Conservation (phyloP, 108 stramenopile species). For the Skeletonema grethae region DNA sequence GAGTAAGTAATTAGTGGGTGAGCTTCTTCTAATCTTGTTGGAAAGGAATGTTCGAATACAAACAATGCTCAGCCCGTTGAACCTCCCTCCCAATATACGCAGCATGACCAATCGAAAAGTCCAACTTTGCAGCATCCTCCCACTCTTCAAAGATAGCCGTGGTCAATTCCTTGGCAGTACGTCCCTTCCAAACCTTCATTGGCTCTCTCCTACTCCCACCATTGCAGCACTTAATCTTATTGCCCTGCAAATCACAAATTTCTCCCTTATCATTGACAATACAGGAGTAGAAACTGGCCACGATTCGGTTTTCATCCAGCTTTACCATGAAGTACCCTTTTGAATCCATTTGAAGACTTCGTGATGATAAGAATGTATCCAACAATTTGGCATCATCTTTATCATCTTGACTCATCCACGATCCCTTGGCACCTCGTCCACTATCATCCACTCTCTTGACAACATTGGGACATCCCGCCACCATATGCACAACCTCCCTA, state of each 20-base stretch:
- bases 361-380: slow-evolving; percentile 48
- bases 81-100: slow-evolving; percentile 64
- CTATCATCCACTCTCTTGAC: slow-evolving; percentile 26
- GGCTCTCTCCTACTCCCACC: slow-evolving; percentile 45
- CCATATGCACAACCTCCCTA: slow-evolving; percentile 51
- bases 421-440: slow-evolving; percentile 3
- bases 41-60: slow-evolving; percentile 37
- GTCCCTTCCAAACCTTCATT: slow-evolving; percentile 43
- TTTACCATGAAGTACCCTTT: slow-evolving; percentile 62
- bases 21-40: slow-evolving; percentile 47
- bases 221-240: slow-evolving; percentile 41
- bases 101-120: slow-evolving; percentile 53
- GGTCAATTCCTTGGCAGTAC: slow-evolving; percentile 65
- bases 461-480: slow-evolving; percentile 45
- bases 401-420: neutral
- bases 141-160: slow-evolving; percentile 53
- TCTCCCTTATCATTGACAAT: slow-evolving; percentile 63
- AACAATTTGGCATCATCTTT: slow-evolving; percentile 7
- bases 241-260: slow-evolving; percentile 57
- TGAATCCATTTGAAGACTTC: slow-evolving; percentile 45
- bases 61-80: slow-evolving; percentile 53
- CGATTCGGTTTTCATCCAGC: slow-evolving; percentile 34
- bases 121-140: slow-evolving; percentile 30
- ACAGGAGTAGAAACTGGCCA: slow-evolving; percentile 53
- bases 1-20: no score